Evolutionary conservation across 176 grass and related monocot genomes (phyloP).

Genomic region (Tuctoria greenei): DNA sequence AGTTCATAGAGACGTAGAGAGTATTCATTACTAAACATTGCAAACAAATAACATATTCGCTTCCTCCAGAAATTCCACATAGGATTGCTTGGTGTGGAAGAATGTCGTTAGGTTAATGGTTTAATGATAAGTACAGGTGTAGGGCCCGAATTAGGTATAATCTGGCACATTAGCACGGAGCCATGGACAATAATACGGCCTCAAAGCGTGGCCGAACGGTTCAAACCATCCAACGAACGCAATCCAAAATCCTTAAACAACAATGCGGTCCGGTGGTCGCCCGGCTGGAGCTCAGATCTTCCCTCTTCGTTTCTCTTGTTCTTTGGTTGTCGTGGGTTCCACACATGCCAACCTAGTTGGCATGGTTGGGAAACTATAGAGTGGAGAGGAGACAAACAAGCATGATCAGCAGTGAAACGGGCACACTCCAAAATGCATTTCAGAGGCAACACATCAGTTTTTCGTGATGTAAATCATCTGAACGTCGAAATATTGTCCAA

Average conservation of each 20-base stretch:
- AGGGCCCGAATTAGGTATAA: conserved; percentile 38
- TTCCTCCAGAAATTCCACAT: not conserved
- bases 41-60: not conserved
- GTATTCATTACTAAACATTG: too few species aligned
- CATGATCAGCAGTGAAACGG: not conserved
- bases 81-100: conserved; percentile 49
- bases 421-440: not conserved
- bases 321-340: not conserved
- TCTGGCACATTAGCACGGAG: conserved; percentile 30
- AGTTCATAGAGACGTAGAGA: too few species aligned
- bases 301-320: not conserved
- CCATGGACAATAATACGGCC: conserved; percentile 17
- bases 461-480: not conserved
- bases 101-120: conserved; percentile 45
- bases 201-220: conserved; percentile 5
- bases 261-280: conserved; percentile 33
- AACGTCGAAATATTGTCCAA: not conserved
- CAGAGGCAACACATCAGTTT: not conserved
- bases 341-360: conserved; percentile 22
- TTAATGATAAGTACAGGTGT: conserved; percentile 34
- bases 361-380: not conserved
- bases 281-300: conserved; percentile 35
- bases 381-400: not conserved
- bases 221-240: conserved; percentile 17
- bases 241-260: conserved; percentile 16